Evolutionary conservation across 2,329 filamentous ascomycete species (phyloP), one percentile per base, ranked within the genome.

Genomic region (Sporothrix luriei): DNA sequence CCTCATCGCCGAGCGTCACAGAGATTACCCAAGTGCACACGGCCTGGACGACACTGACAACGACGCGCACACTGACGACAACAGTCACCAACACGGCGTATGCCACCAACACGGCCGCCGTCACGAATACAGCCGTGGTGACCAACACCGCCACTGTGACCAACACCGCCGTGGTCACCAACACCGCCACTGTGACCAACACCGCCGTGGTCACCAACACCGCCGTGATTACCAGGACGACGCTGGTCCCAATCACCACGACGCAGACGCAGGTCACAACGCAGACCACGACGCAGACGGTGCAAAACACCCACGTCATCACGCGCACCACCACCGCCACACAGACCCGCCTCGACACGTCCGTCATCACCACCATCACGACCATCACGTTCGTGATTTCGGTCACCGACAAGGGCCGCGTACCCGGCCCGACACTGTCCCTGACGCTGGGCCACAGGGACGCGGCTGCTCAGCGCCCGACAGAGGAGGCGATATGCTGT

Each of bases 281-380:
- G 2, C 54, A 64, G 55, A 71, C 51, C 48, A 33, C 64, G 13
- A 55, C 51, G 7, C 55, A 59, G 55, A 59, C 55, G 9, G 19
- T 59, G 9, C 29, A 33, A 3, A n/a, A 40, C 24, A 71, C 70
- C 16, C 61, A 61, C 19, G 19, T 49, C 16, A 21, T 70, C 40
- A 69, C 62, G 46, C 61, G 61, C 3, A 70, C 69, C 19, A 64
- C 49, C 24, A 71, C 66, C 5, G 55, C 68, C 16, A 69, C 70
- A 2, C 62, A 62, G 49, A 71, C 70, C 24, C 33, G 40, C 1
- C 65, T 69, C 24, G 64, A 71, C 64, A 68, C 64, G 26, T 71
- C 70, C 29, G 66, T 69, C 48, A 71, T 71, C 40, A 71, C 70
- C 2, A 69, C 70, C 6, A 71, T 71, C 49, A 71, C 70, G 3